Base-by-base conservation (phyloP, 2,329 filamentous ascomycete genomes). In the Alternaria consortialis region DNA sequence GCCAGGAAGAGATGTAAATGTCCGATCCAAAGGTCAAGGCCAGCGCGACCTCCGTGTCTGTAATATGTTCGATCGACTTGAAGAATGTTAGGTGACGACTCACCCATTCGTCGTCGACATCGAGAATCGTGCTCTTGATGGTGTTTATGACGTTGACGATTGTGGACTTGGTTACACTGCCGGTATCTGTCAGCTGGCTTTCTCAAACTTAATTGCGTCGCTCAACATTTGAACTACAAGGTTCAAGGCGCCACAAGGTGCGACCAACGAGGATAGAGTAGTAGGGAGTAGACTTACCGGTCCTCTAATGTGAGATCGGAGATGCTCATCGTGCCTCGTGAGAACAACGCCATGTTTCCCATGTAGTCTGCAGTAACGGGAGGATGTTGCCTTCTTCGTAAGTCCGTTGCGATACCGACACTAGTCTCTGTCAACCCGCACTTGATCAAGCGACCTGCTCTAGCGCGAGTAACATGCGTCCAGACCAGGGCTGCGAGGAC, bases 1-100 rank as follows among this genome's bases (percentile, higher is more conserved):
- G 64, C 75, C 75, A 78, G 20, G 72, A 75, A 5, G 75, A 77
- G 31, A 78, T 72, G 60, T 76, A 78, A 20, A 76, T 67, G 53
- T 78, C 75, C 8, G 73, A 65, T 8, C 74, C 75, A 43, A 75
- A 74, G 2, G 59, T 61, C 43, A 76, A 68, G 4, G 67, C 65
- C 8, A 78, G 63, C 8, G 70, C 72, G 39, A 70, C 67, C 44
- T 77, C 73, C 5, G 71, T 75, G 46, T 77, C 71, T 34, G 65
- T 68, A 39, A 78, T 75, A 27, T 65, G 61, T 8, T 73, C 56
- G 9, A 74, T 67, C 5, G 70, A 70, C 29, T 68, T 69, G 67
- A 78, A 75, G 55, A 74, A 77, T 8, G 63, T 58, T 25, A 77
- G 62, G 50, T 77, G 75, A 12, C 65, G 60, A 7, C 63, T 59